Evolutionary conservation across 2,329 filamentous ascomycete species (phyloP), one percentile per base, ranked within the genome.

Genomic region (Xylaria polymorpha): DNA sequence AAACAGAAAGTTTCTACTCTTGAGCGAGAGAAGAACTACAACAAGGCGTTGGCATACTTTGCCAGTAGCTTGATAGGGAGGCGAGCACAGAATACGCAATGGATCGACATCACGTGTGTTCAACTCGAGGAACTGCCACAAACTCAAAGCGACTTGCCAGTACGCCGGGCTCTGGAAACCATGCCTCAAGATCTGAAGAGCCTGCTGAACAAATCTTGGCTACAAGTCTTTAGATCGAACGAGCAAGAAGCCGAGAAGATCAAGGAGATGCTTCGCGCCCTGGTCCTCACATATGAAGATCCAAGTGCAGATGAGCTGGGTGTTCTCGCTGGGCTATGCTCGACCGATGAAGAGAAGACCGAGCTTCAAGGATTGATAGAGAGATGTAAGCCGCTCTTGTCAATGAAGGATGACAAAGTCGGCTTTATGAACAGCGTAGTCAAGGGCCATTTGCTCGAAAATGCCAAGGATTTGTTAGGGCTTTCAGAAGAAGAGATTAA

Each of bases 21-120:
- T 4, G 78, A 79, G 0, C 71, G 72, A 10, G 71, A 77, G 12
- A 83, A 83, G 61, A 78, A 79, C 0, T 83, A 83, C 64, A 83
- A 80, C 64, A 81, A 79, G 58, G 82, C 82, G 1, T 75, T 83
- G 1, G 75, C 80, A 4, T 83, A 83, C 66, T 83, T 81, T 64
- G 80, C 80, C 0, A 81, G 80, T 44, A 83, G 81, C 60, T 72
- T 83, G 2, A 81, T 83, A 5, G 82, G 81, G 0, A 81, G 77
- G 43, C 76, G 82, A 39, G 82, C 82, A 0, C 80, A 82, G 8
- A 83, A 82, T 58, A 82, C 80, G 0, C 81, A 82, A 35, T 83
- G 82, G 82, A 82, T 83, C 35, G 81, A 83, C 32, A 82, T 83
- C 3, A 81, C 81, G 1, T 81, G 79, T 39, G 78, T 82, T 59